Percentiles rank a stretch among this genome's conserved stretches.
Conservation (phyloP, 495 filamentous ascomycete species). For the Talaromyces adpressus region DNA sequence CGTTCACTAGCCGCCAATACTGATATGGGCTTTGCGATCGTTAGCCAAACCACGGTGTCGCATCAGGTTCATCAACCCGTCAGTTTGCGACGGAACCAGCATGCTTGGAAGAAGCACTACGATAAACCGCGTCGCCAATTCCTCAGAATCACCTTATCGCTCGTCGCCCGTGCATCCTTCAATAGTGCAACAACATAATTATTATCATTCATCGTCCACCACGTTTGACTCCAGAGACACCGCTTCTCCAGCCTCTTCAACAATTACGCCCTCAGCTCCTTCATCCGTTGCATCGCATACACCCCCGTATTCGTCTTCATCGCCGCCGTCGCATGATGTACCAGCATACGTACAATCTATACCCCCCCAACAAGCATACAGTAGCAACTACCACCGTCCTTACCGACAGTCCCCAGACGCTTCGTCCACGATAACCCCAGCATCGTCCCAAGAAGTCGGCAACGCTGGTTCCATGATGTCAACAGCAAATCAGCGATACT, state of each 20-base stretch:
- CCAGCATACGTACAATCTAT: conserved; percentile 32
- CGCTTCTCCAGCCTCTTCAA: conserved; percentile 24
- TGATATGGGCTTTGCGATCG: conserved; percentile 40
- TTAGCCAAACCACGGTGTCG: conserved; percentile 38
- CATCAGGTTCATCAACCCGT: conserved; percentile 32
- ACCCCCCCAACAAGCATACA: conserved; percentile 24
- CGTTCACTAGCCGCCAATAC: not conserved
- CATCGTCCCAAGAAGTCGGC: conserved; percentile 4
- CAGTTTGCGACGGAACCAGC: conserved; percentile 14
- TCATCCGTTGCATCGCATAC: conserved; percentile 33
- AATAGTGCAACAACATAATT: conserved; percentile 8
- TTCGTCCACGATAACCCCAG: conserved; percentile 8
- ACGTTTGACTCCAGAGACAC: conserved; percentile 27
- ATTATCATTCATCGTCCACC: conserved; percentile 15
- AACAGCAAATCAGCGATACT: not conserved
- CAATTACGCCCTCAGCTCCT: conserved; percentile 34
- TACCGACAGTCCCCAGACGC: conserved; percentile 21
- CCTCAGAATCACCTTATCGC: conserved; percentile 32
- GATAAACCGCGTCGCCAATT: conserved; percentile 24
- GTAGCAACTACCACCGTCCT: conserved; percentile 18
- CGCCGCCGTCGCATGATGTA: conserved; percentile 28
- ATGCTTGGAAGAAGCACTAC: conserved; percentile 45
- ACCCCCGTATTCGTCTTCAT: conserved; percentile 25
- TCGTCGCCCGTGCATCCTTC: conserved; percentile 16
- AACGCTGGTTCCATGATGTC: not conserved